Conservation (phyloP, 768 basidiomycete species). For the Phylloporus sp. region DNA sequence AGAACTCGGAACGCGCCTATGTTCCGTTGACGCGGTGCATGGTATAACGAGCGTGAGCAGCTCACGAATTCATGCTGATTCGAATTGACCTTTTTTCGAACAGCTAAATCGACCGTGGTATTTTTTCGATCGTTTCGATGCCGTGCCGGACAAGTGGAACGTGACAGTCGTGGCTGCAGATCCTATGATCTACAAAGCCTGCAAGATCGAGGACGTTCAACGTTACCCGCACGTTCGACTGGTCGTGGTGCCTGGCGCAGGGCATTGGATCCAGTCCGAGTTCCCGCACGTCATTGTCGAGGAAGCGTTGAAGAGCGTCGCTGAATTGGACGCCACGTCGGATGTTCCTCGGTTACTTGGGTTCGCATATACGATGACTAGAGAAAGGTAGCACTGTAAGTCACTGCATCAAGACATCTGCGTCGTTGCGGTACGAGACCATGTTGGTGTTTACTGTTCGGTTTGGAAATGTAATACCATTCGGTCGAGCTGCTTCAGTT, state of each 20-base stretch:
- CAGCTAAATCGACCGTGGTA: slow-evolving; percentile 18
- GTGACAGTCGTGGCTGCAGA: slow-evolving; percentile 16
- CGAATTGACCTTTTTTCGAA: not conserved
- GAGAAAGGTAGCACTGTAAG: too few species aligned
- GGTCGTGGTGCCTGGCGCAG: slow-evolving; percentile 10
- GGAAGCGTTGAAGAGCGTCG: slow-evolving; percentile 12
- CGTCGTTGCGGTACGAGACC: too few species aligned
- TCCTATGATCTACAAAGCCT: slow-evolving; percentile 2
- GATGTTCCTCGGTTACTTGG: not conserved
- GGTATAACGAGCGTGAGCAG: slow-evolving; percentile 6
- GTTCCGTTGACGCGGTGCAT: slow-evolving; percentile 2
- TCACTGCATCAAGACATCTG: too few species aligned
- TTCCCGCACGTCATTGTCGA: slow-evolving; percentile 19
- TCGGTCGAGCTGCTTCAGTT: too few species aligned
- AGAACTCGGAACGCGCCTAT: slow-evolving; percentile 12
- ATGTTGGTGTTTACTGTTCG: too few species aligned
- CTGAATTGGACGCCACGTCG: slow-evolving; percentile 6
- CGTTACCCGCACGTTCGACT: slow-evolving; percentile 12
- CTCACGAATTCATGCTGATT: not conserved
- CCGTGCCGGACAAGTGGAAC: slow-evolving; percentile 11
- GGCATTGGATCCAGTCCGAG: slow-evolving; percentile 27
- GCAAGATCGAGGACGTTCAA: slow-evolving; percentile 6
- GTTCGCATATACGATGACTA: not conserved
- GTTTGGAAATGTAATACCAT: too few species aligned
- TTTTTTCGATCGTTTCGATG: slow-evolving; percentile 7